A percentile compares a stretch with the other conserved stretches of the same genome.
Evolutionary conservation across 179 eudicot genomes (phyloP).

Genomic region (Silene noctiflora): DNA sequence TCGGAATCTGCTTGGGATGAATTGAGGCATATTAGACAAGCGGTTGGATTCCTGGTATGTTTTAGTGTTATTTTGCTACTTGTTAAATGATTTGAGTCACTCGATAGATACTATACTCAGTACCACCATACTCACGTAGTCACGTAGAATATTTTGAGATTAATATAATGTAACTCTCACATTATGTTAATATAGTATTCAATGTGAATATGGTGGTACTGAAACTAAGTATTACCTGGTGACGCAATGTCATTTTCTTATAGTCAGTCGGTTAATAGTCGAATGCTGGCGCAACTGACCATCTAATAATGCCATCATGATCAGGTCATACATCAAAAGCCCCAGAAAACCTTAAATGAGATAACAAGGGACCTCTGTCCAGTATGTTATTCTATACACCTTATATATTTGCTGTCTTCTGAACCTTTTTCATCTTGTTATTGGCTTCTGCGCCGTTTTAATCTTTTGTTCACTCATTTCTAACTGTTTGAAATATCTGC

Average conservation of each 20-base stretch:
- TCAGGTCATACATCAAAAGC: slow-evolving; percentile 96
- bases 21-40: slow-evolving; percentile 95
- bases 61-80: background rate
- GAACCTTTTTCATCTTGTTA: background rate
- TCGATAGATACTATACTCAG: background rate
- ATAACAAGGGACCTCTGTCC: slow-evolving; percentile 92
- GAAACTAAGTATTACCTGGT: background rate
- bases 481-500: slow-evolving; percentile 24
- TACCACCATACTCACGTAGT: background rate
- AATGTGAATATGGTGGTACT: background rate
- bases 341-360: slow-evolving; percentile 77
- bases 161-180: too few species aligned
- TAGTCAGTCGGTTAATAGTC: background rate
- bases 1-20: slow-evolving; percentile 97
- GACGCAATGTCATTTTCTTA: background rate
- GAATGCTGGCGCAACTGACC: background rate
- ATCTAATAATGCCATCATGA: background rate
- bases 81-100: background rate
- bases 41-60: slow-evolving; percentile 95
- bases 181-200: too few species aligned
- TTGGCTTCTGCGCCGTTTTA: background rate
- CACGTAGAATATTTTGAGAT: too few species aligned
- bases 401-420: background rate
- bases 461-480: background rate
- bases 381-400: slow-evolving; percentile 34